A percentile compares a stretch with the other conserved stretches of the same genome.
phyloP scores from a whole-genome alignment of 306 rosid genomes.

The Begonia loranthoides region DNA sequence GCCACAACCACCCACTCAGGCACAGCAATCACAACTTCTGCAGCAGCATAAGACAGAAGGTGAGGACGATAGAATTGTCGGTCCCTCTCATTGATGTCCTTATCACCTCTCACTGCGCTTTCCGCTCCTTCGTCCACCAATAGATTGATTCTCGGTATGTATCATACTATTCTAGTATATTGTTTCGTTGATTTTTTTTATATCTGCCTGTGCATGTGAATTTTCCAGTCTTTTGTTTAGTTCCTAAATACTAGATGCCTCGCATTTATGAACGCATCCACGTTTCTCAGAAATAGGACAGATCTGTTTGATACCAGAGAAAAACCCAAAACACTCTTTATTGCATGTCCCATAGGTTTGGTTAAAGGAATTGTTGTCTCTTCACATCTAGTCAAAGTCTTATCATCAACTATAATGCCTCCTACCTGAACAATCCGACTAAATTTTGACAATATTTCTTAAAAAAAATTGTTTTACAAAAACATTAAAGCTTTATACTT shows the following conservation, averaged over 20 bases:
- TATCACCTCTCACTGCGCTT: slow-evolving; percentile 14
- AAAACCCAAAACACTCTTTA: no score
- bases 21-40: slow-evolving; percentile 22
- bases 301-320: slow-evolving; percentile 2
- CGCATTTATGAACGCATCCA: slow-evolving; percentile 22
- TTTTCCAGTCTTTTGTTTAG: neutral
- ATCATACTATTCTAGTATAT: neutral
- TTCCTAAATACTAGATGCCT: slow-evolving; percentile 9
- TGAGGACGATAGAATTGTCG: slow-evolving; percentile 53
- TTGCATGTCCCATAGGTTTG: no score
- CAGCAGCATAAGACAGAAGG: slow-evolving; percentile 32
- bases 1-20: slow-evolving; percentile 9
- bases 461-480: no score
- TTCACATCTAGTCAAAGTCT: slow-evolving; percentile 5
- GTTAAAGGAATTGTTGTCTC: slow-evolving; percentile 35
- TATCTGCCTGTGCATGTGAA: neutral
- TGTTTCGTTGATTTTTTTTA: neutral
- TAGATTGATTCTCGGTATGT: slow-evolving; percentile 37
- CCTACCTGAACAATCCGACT: no score
- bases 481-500: no score
- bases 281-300: slow-evolving; percentile 18
- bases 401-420: no score
- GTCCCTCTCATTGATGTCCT: slow-evolving; percentile 43
- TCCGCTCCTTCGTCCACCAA: slow-evolving; percentile 16
- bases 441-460: no score